phyloP scores from a whole-genome alignment of 495 filamentous ascomycete species.

The Letharia lupina region DNA sequence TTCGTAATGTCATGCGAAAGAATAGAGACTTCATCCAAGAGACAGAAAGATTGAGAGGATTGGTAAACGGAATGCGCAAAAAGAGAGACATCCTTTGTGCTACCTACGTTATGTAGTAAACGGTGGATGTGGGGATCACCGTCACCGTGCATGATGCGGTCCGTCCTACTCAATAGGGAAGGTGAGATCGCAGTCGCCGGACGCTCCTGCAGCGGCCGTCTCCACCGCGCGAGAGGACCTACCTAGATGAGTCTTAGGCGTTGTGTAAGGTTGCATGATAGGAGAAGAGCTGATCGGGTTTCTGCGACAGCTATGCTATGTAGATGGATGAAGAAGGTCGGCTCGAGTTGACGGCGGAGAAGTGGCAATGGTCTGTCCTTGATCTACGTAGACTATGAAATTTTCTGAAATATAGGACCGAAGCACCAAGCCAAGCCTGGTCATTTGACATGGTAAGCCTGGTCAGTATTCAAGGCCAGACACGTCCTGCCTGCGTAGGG shows the following conservation, averaged over 20 bases:
- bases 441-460: too few relatives aligned
- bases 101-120: neutral
- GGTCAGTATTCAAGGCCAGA: neutral
- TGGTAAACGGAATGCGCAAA: neutral
- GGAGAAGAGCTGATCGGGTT: neutral
- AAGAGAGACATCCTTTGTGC: neutral
- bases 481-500: too few relatives aligned
- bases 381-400: neutral
- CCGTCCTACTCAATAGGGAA: neutral
- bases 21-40: neutral
- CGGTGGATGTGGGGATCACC: neutral
- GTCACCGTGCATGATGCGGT: conserved; percentile 1
- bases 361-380: neutral
- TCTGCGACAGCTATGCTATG: neutral
- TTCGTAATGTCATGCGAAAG: neutral
- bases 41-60: neutral
- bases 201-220: neutral
- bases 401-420: neutral
- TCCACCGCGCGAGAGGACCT: neutral
- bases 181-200: neutral
- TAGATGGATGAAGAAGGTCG: neutral
- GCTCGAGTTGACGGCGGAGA: neutral
- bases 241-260: neutral
- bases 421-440: too few relatives aligned
- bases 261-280: neutral